Percentiles rank a stretch among this genome's conserved stretches.
phyloP scores from a whole-genome alignment of 352 stramenopile genomes.

The Phytopythium vexans region DNA sequence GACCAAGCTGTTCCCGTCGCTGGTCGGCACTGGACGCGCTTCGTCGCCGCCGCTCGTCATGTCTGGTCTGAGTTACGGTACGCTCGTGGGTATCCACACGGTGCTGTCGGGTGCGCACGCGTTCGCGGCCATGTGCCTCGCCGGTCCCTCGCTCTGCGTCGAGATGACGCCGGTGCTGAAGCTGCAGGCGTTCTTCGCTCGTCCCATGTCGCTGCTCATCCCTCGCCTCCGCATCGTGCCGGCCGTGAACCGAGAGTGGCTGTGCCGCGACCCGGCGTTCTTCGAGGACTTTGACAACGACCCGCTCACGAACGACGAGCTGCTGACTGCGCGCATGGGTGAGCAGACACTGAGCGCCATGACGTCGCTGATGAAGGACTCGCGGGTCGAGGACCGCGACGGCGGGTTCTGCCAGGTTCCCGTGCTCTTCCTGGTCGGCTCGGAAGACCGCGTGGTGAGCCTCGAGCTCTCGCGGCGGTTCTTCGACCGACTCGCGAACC shows the following conservation, averaged over 20 bases:
- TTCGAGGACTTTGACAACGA: conserved; percentile 32
- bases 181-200: conserved; percentile 29
- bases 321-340: conserved; percentile 36
- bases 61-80: conserved; percentile 31
- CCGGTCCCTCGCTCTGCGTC: conserved; percentile 27
- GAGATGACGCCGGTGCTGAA: conserved; percentile 35
- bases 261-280: conserved; percentile 32
- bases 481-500: conserved; percentile 32
- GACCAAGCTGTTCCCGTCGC: conserved; percentile 1
- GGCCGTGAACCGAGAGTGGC: conserved; percentile 24
- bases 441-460: conserved; percentile 44
- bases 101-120: conserved; percentile 32
- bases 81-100: conserved; percentile 36
- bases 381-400: conserved; percentile 8
- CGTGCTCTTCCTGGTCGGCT: conserved; percentile 45
- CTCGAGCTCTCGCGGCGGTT: conserved; percentile 31
- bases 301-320: conserved; percentile 27
- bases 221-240: conserved; percentile 38
- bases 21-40: conserved; percentile 1
- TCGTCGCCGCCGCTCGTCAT: conserved; percentile 30
- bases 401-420: conserved; percentile 16
- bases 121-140: conserved; percentile 35
- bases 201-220: conserved; percentile 24
- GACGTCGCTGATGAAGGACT: conserved; percentile 25
- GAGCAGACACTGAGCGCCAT: conserved; percentile 41